phyloP scores from a whole-genome alignment of 768 basidiomycete species.

The Suillus bovinus region DNA sequence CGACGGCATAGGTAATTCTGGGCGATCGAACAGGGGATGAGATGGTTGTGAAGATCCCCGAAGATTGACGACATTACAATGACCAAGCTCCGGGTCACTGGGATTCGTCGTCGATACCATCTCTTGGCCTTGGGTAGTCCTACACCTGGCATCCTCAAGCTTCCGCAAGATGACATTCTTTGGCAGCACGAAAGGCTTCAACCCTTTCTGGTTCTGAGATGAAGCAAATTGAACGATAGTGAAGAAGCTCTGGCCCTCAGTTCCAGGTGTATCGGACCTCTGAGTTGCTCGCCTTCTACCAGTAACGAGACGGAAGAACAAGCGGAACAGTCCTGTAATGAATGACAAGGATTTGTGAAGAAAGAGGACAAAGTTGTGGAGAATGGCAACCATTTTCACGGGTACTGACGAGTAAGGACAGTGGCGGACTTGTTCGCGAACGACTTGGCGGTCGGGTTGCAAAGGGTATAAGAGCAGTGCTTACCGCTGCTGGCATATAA shows the following conservation, averaged over 20 bases:
- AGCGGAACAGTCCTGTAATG: constrained; percentile 30
- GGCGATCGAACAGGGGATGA: not conserved
- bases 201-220: constrained; percentile 1
- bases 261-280: constrained; percentile 6
- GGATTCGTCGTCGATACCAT: not conserved
- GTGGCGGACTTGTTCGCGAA: constrained; percentile 9
- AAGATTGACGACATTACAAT: not conserved
- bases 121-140: not conserved
- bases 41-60: not conserved
- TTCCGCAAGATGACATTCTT: not conserved
- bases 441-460: not conserved
- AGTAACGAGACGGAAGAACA: constrained; percentile 24
- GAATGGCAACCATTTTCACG: constrained; percentile 14
- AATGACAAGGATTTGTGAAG: constrained; percentile 24
- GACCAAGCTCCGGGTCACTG: constrained; percentile 3
- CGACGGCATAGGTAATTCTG: not conserved
- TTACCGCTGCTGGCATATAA: not conserved
- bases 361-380: constrained; percentile 16
- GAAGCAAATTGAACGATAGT: not conserved
- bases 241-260: not conserved
- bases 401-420: constrained; percentile 18
- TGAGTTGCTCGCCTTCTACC: constrained; percentile 11
- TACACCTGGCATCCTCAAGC: not conserved
- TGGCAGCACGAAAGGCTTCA: not conserved
- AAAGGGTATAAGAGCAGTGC: not conserved